These are phyloP conservation scores for Hymenoscyphus repandus DNA, from an alignment of 2,329 filamentous ascomycete species.

Conservation along the genomic window DNA sequence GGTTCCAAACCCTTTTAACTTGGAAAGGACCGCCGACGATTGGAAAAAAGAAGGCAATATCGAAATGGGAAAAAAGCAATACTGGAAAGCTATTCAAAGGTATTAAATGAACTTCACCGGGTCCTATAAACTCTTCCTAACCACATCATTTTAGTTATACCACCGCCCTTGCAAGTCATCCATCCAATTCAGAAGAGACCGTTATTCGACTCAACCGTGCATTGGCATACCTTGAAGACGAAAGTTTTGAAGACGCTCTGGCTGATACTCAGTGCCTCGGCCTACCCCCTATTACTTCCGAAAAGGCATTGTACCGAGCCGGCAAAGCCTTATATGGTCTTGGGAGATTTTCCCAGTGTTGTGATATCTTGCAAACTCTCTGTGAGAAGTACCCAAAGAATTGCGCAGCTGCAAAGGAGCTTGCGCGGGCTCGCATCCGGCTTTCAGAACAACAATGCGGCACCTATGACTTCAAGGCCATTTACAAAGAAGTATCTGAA, in stretches of 20 bases:
- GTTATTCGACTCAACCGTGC: background rate
- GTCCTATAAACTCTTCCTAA: background rate
- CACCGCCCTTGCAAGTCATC: background rate
- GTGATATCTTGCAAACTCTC: conserved; percentile 21
- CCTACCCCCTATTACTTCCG: conserved; percentile 4
- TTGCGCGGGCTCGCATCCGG: conserved; percentile 30
- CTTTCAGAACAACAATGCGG: conserved; percentile 37
- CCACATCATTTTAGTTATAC: background rate
- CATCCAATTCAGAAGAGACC: no score
- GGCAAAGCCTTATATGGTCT: conserved; percentile 34
- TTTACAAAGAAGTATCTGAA: conserved; percentile 32
- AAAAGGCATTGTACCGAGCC: conserved; percentile 35
- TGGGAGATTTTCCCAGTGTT: conserved; percentile 30
- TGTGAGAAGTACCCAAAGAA: conserved; percentile 26
- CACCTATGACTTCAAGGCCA: conserved; percentile 34
- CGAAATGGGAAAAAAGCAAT: conserved; percentile 17
- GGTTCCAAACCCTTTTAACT: background rate
- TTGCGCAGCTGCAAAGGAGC: conserved; percentile 26
- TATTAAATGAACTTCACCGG: background rate
- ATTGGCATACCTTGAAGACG: background rate
- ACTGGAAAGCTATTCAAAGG: background rate
- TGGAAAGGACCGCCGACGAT: background rate
- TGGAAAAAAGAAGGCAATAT: background rate
- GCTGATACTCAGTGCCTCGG: background rate
- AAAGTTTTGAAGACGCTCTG: conserved; percentile 5